Base-by-base conservation (phyloP, 2,329 filamentous ascomycete genomes). In the Xylaria hypoxylon region DNA sequence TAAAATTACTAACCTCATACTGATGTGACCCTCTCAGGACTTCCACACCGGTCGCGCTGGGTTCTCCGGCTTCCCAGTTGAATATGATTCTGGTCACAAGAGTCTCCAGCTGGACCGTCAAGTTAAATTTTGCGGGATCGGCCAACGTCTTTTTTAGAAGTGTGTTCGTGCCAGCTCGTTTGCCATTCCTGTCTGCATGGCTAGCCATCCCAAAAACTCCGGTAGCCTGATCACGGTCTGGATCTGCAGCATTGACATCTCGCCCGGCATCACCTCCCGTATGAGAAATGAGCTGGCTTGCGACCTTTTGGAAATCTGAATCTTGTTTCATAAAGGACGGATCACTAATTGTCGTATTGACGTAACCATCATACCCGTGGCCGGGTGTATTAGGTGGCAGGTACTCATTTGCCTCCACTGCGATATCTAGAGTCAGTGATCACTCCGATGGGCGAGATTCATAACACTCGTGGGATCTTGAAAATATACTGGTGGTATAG, bases 131-230 rank as follows among this genome's bases (percentile, higher is more conserved):
- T 73, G 85, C 68, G 77, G 82, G 69, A 53, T 76, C 40, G 75
- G 86, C 71, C 74, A 85, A 72, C 79, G 80, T 70, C 67, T 86
- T 70, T 75, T 83, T 59, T 52, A 84, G 84, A 73, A 73, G 81
- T 77, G 71, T 87, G 82, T 78, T 81, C 80, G 65, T 84, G 77
- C 69, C 85, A 83, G 60, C 77, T 31, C 75, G 71, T 44, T 71
- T 73, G 3, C 74, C 75, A 24, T 71, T 72, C 28, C 62, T 72
- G 35, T 75, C 71, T 0, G 70, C 72, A 52, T 77, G 75, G 31
- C 64, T 70, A 1, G 72, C 70, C 15, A 76, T 69, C 3, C 69
- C 72, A 48, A 75, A 75, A 51, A 75, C 72, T 1, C 75, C 74
- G 10, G 71, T 75, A 8, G 65, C 40, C 15, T 74, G 72, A 55